Percentiles rank a stretch among this genome's conserved stretches.
phyloP scores from a whole-genome alignment of 345 rosid genomes.

The Boechera divaricarpa region DNA sequence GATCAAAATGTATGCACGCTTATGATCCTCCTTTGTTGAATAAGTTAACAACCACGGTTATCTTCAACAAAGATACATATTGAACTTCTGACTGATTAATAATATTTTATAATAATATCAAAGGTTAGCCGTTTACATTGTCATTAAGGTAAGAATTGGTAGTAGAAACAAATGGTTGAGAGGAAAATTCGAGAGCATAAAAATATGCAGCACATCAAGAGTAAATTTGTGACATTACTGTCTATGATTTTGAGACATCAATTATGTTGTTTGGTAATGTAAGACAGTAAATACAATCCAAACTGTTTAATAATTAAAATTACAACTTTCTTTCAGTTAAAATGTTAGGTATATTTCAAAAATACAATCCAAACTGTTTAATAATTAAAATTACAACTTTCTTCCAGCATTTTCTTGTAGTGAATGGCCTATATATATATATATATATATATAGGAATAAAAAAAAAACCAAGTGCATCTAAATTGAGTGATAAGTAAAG shows the following conservation, averaged over 20 bases:
- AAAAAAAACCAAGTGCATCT: neutral
- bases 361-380: no score
- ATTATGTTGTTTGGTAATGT: neutral
- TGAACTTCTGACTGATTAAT: neutral
- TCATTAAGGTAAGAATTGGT: neutral
- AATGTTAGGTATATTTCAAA: no score
- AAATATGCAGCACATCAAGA: neutral
- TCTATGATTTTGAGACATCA: neutral
- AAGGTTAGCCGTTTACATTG: neutral
- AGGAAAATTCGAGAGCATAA: no score
- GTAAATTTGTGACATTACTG: neutral
- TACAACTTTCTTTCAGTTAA: no score
- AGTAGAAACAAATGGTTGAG: neutral
- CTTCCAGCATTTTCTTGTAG: no score
- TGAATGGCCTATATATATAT: no score
- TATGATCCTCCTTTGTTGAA: neutral
- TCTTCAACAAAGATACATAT: neutral
- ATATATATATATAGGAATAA: no score
- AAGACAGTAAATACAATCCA: neutral
- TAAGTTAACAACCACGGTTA: neutral
- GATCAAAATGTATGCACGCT: neutral
- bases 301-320: neutral
- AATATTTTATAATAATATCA: neutral
- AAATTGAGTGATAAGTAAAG: constrained; percentile 18
- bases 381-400: no score